Conservation (phyloP, 1,139 yeast genomes). For the Petasospora fabianii region DNA sequence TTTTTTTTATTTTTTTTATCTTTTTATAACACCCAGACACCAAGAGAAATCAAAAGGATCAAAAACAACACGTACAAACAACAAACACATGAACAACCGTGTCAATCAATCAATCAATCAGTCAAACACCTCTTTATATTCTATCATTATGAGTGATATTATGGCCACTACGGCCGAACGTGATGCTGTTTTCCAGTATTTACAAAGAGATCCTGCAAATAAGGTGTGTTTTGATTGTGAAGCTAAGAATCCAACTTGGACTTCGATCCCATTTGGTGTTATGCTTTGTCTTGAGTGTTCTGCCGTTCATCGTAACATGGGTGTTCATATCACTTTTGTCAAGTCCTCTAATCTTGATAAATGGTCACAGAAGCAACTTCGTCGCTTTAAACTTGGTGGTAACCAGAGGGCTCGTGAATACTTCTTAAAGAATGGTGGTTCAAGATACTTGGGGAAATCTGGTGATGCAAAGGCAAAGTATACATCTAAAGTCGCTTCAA, state of each 20-base stretch:
- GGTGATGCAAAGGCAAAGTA: conserved; percentile 76
- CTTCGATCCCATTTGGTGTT: conserved; percentile 94
- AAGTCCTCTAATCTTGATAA: conserved; percentile 88
- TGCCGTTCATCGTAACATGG: conserved; percentile 93
- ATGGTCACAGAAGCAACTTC: conserved; percentile 85
- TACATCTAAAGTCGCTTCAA: conserved; percentile 70
- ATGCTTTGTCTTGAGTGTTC: conserved; percentile 93
- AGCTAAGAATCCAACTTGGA: conserved; percentile 97
- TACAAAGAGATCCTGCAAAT: conserved; percentile 67
- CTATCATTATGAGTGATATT: conserved; percentile 8
- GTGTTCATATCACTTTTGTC: conserved; percentile 94
- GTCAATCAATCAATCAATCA: no score
- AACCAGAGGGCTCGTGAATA: conserved; percentile 82
- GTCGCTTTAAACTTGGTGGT: conserved; percentile 92
- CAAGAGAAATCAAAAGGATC: not conserved
- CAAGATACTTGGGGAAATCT: conserved; percentile 52
- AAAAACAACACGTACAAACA: not conserved
- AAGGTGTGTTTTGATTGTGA: conserved; percentile 89
- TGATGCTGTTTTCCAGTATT: conserved; percentile 50
- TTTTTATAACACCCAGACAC: conserved; percentile 3
- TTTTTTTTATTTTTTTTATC: not conserved
- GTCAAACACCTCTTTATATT: no score
- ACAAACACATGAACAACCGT: not conserved
- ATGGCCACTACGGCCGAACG: conserved; percentile 57
- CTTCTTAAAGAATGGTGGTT: conserved; percentile 80